Conservation (phyloP, 768 basidiomycete genomes). For the Russula griseocarnosa region DNA sequence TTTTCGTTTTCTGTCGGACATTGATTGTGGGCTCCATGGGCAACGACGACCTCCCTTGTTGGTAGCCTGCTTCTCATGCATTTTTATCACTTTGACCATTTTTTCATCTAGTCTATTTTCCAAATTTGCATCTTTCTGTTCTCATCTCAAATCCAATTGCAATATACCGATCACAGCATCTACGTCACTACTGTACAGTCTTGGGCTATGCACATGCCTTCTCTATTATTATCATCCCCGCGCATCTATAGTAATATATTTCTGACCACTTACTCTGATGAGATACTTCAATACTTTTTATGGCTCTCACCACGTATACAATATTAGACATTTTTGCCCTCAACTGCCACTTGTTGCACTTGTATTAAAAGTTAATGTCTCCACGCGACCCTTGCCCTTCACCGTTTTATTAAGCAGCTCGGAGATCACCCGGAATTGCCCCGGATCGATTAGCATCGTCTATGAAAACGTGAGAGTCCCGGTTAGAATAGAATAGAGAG, state of each 20-base stretch:
- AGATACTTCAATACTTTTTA: constrained; percentile 7
- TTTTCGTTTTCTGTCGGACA: background rate
- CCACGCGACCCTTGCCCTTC: constrained; percentile 81
- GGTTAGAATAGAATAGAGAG: background rate
- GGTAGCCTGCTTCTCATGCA: constrained; percentile 1
- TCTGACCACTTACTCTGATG: constrained; percentile 1
- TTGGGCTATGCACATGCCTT: constrained; percentile 18
- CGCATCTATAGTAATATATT: constrained; percentile 23
- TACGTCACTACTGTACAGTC: constrained; percentile 19
- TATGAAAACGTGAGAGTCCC: constrained; percentile 34
- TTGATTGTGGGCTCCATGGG: background rate
- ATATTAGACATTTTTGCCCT: constrained; percentile 8
- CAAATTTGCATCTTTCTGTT: constrained; percentile 11
- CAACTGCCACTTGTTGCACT: constrained; percentile 40
- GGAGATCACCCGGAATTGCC: constrained; percentile 83
- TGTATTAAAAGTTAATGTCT: constrained; percentile 69
- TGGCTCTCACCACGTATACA: constrained; percentile 8
- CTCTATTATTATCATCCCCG: constrained; percentile 18
- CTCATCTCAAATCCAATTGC: constrained; percentile 18
- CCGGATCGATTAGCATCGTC: constrained; percentile 91
- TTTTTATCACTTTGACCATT: constrained; percentile 5
- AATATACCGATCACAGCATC: constrained; percentile 23
- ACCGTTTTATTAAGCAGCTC: constrained; percentile 89
- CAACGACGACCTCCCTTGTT: background rate
- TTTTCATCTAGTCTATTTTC: constrained; percentile 9